Conservation (phyloP, 2,329 filamentous ascomycete species). For the Diaporthe batatas region DNA sequence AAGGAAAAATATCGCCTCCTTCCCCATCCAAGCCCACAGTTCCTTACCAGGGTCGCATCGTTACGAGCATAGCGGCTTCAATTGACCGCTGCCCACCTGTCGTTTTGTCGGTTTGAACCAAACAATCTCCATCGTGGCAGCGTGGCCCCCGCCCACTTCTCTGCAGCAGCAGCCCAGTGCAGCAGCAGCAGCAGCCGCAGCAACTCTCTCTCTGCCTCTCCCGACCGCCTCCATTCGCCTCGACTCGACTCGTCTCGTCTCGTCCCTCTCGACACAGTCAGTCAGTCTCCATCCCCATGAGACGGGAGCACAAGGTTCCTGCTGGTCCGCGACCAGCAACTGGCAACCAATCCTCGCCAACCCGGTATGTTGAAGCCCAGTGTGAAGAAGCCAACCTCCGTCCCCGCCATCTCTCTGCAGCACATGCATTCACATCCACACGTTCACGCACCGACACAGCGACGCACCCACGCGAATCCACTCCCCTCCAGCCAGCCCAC, state of each 20-base stretch:
- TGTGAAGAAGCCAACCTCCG: background rate
- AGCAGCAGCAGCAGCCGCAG: no score
- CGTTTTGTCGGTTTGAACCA: constrained; percentile 14
- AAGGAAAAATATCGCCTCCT: constrained; percentile 33
- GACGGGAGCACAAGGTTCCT: constrained; percentile 68
- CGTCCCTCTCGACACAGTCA: constrained; percentile 25
- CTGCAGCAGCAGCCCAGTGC: constrained; percentile 1
- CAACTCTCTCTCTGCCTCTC: background rate
- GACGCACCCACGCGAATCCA: constrained; percentile 29
- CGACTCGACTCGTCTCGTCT: constrained; percentile 23
- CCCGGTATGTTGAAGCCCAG: constrained; percentile 60
- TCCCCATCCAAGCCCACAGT: constrained; percentile 37
- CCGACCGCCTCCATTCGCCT: constrained; percentile 31
- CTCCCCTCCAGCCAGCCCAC: constrained; percentile 21
- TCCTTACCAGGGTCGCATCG: constrained; percentile 34
- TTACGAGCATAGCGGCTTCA: constrained; percentile 38
- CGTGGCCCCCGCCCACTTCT: constrained; percentile 30
- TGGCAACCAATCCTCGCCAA: constrained; percentile 66
- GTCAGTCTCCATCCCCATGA: constrained; percentile 56
- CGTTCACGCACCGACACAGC: background rate
- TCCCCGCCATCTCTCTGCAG: background rate
- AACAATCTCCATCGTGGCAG: constrained; percentile 34
- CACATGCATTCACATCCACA: background rate
- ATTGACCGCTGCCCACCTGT: constrained; percentile 38
- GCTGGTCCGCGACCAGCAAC: constrained; percentile 69